phyloP scores from a whole-genome alignment of 116 monocot genomes.

The Dioscorea cayenensis region DNA sequence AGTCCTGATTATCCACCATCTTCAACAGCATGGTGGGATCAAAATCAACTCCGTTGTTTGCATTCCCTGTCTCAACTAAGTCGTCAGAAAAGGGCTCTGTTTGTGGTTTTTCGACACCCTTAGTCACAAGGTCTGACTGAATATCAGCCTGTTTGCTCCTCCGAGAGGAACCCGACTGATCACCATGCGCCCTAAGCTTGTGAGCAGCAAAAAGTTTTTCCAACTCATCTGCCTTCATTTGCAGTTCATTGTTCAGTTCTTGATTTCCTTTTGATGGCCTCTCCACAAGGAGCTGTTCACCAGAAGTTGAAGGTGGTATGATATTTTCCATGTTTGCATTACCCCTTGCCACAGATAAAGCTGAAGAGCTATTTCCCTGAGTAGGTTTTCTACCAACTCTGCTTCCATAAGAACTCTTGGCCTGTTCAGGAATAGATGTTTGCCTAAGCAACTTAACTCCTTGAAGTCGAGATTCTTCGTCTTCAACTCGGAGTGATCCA shows the following conservation, averaged over 20 bases:
- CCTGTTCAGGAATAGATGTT: slow-evolving; percentile 21
- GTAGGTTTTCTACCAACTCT: slow-evolving; percentile 12
- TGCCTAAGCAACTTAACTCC: slow-evolving; percentile 26
- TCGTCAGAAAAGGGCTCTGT: slow-evolving; percentile 11
- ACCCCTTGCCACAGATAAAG: slow-evolving; percentile 21
- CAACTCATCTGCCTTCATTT: slow-evolving; percentile 91
- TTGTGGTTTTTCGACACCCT: slow-evolving; percentile 24
- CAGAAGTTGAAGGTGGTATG: slow-evolving; percentile 13
- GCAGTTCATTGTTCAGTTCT: slow-evolving; percentile 72
- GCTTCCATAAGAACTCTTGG: slow-evolving; percentile 19
- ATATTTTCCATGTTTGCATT: slow-evolving; percentile 21
- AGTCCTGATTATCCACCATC: slow-evolving; percentile 44
- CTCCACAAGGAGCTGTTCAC: slow-evolving; percentile 20
- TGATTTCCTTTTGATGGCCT: slow-evolving; percentile 64
- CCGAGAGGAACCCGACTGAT: slow-evolving; percentile 40
- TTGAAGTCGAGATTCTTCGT: slow-evolving; percentile 14
- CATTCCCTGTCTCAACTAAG: slow-evolving; percentile 10
- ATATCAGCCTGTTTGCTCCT: slow-evolving; percentile 48
- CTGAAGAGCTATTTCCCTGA: slow-evolving; percentile 14
- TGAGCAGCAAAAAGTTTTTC: slow-evolving; percentile 96
- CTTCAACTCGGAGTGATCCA: slow-evolving; percentile 11
- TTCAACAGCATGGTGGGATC: slow-evolving; percentile 38
- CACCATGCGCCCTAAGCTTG: slow-evolving; percentile 66
- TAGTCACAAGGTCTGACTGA: slow-evolving; percentile 21
- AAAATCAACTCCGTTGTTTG: slow-evolving; percentile 27